Percentiles rank a stretch among this genome's conserved stretches.
Evolutionary conservation across 2,329 filamentous ascomycete species (phyloP).

Genomic region (Aspergillus cejpii): DNA sequence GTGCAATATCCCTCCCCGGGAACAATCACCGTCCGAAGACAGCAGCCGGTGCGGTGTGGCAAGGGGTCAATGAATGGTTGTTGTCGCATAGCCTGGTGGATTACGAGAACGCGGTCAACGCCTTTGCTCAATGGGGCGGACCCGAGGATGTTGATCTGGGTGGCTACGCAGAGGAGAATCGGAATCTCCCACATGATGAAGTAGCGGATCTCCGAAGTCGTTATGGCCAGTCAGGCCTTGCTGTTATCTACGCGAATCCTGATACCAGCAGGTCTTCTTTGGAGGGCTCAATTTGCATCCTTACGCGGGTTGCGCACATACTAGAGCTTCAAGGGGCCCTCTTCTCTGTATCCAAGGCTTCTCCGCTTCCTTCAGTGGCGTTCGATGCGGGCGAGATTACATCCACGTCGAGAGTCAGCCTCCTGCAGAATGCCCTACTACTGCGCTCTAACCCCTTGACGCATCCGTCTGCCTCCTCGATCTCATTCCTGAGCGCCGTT

Average conservation of each 20-base stretch:
- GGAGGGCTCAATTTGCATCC: constrained; percentile 44
- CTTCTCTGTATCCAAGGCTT: constrained; percentile 18
- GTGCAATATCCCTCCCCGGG: constrained; percentile 25
- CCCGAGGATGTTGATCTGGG: constrained; percentile 55
- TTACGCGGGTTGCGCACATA: constrained; percentile 47
- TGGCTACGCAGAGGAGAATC: constrained; percentile 43
- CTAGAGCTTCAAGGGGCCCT: constrained; percentile 46
- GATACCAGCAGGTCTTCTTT: constrained; percentile 42
- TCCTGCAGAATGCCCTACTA: constrained; percentile 40
- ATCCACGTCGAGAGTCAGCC: constrained; percentile 34
- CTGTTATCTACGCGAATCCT: constrained; percentile 52
- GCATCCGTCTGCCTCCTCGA: constrained; percentile 31
- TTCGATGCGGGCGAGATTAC: constrained; percentile 29
- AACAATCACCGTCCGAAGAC: constrained; percentile 15
- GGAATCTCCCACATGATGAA: constrained; percentile 40
- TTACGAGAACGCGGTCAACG: constrained; percentile 45
- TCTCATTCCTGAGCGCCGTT: constrained; percentile 38
- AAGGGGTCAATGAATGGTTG: constrained; percentile 55
- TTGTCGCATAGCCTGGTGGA: constrained; percentile 48
- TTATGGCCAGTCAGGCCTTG: constrained; percentile 55
- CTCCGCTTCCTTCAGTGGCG: constrained; percentile 24
- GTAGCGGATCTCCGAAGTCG: constrained; percentile 39
- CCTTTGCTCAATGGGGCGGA: constrained; percentile 54
- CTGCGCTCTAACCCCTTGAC: constrained; percentile 39
- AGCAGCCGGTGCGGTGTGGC: constrained; percentile 45